phyloP scores from a whole-genome alignment of 805 yeast species.

The Pichia deserticola region DNA sequence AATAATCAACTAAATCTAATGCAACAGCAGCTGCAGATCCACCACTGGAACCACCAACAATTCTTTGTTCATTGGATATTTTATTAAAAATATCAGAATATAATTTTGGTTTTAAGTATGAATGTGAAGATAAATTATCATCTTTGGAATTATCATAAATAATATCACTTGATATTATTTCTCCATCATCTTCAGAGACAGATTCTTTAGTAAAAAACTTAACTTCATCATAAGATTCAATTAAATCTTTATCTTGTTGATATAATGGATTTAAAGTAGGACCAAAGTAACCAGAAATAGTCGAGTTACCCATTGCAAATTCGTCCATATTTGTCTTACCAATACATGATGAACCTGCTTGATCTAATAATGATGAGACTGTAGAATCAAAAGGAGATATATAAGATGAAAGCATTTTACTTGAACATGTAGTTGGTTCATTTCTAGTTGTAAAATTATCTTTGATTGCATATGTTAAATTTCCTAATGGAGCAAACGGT shows the following conservation, averaged over 20 bases:
- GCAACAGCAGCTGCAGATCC: conserved; percentile 94
- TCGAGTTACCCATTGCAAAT: conserved; percentile 93
- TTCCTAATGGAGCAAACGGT: conserved; percentile 5
- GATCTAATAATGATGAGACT: conserved; percentile 45
- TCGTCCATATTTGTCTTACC: conserved; percentile 95
- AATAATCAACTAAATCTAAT: conserved; percentile 57
- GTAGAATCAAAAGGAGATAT: conserved; percentile 80
- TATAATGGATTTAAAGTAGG: conserved; percentile 47
- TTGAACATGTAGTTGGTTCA: conserved; percentile 70
- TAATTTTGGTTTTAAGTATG: conserved; percentile 16
- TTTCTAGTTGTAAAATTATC: conserved; percentile 71
- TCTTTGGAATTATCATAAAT: neutral
- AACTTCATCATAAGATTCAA: conserved; percentile 17
- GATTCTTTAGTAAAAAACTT: conserved; percentile 20
- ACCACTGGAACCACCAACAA: conserved; percentile 91
- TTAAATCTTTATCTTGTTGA: conserved; percentile 15
- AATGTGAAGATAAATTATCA: neutral
- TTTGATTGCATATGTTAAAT: conserved; percentile 45
- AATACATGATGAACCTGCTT: conserved; percentile 43
- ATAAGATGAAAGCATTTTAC: conserved; percentile 53
- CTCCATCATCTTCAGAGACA: neutral
- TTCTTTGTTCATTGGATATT: conserved; percentile 18
- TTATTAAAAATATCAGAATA: neutral
- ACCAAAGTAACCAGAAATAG: conserved; percentile 48
- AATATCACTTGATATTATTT: conserved; percentile 4